A percentile compares a stretch with the other conserved stretches of the same genome.
Evolutionary conservation across 805 yeast species (phyloP).

Genomic region (Grigorovia yakushimaensis): DNA sequence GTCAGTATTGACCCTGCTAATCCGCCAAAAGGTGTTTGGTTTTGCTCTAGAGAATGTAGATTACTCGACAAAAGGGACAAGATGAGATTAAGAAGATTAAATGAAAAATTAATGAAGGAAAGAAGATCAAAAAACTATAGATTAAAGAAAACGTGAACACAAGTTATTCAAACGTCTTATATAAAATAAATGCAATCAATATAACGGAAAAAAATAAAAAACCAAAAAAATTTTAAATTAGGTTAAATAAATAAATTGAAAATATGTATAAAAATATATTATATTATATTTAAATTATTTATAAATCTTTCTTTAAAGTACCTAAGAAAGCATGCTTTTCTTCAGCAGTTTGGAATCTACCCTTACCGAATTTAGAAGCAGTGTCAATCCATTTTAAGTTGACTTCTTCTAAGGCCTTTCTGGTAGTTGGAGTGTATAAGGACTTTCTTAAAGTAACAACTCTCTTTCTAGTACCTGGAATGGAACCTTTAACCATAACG

Average conservation of each 20-base stretch:
- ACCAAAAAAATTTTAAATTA: not conserved
- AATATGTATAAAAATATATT: slow-evolving; percentile 3
- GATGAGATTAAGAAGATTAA: not conserved
- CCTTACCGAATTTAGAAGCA: slow-evolving; percentile 99
- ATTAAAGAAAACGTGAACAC: not conserved
- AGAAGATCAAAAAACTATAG: not conserved
- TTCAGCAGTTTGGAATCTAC: slow-evolving; percentile 99
- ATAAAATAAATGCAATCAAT: not conserved
- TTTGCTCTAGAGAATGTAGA: slow-evolving; percentile 43
- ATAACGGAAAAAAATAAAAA: slow-evolving; percentile 1
- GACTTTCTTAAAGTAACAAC: slow-evolving; percentile 98
- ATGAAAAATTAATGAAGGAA: not conserved
- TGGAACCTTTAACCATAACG: slow-evolving; percentile 94
- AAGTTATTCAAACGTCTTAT: not conserved
- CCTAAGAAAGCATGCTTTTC: slow-evolving; percentile 99
- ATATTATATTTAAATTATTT: slow-evolving; percentile 25
- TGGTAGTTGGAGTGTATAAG: slow-evolving; percentile 92
- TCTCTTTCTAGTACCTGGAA: slow-evolving; percentile 99
- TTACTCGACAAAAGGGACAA: not conserved
- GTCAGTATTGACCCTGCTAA: slow-evolving; percentile 43
- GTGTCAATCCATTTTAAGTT: slow-evolving; percentile 99
- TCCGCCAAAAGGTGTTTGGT: slow-evolving; percentile 64
- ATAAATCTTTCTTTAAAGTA: slow-evolving; percentile 96
- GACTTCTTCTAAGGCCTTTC: slow-evolving; percentile 95
- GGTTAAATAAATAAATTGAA: not conserved